phyloP scores from a whole-genome alignment of 768 basidiomycete genomes.

The Sporobolomyces roseus region DNA sequence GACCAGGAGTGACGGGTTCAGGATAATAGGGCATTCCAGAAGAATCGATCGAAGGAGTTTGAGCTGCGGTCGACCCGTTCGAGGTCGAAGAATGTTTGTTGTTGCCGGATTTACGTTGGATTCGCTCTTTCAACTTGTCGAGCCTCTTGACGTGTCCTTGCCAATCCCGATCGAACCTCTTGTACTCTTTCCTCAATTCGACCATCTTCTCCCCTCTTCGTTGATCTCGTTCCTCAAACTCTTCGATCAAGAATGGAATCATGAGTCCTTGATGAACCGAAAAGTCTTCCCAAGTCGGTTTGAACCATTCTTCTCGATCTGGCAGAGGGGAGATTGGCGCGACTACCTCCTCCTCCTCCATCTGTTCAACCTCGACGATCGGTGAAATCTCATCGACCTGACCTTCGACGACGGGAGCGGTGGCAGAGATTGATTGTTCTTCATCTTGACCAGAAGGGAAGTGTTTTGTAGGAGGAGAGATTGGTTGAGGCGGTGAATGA shows the following conservation, averaged over 20 bases:
- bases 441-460: background rate
- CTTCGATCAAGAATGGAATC: conserved; percentile 20
- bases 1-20: conserved; percentile 36
- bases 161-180: conserved; percentile 68
- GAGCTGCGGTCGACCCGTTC: conserved; percentile 7
- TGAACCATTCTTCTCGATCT: conserved; percentile 6
- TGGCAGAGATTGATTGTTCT: too few relatives aligned
- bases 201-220: conserved; percentile 54
- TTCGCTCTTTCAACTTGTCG: conserved; percentile 58
- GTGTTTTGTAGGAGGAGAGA: conserved; percentile 10
- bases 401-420: background rate
- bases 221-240: conserved; percentile 26
- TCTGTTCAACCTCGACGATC: too few relatives aligned
- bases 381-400: too few relatives aligned
- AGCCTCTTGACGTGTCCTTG: conserved; percentile 64
- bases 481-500: conserved; percentile 15
- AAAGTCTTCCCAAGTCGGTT: conserved; percentile 14
- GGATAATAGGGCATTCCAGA: conserved; percentile 39
- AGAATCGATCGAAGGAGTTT: conserved; percentile 43
- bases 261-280: conserved; percentile 17
- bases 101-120: conserved; percentile 11
- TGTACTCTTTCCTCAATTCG: conserved; percentile 63
- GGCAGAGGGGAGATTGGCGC: background rate
- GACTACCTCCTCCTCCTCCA: background rate
- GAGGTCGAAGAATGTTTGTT: background rate